Percentiles rank a stretch among this genome's conserved stretches.
These are phyloP conservation scores for Nyctanthes arbortristis DNA, from an alignment of 257 asterid genomes.

Conservation along the genomic window DNA sequence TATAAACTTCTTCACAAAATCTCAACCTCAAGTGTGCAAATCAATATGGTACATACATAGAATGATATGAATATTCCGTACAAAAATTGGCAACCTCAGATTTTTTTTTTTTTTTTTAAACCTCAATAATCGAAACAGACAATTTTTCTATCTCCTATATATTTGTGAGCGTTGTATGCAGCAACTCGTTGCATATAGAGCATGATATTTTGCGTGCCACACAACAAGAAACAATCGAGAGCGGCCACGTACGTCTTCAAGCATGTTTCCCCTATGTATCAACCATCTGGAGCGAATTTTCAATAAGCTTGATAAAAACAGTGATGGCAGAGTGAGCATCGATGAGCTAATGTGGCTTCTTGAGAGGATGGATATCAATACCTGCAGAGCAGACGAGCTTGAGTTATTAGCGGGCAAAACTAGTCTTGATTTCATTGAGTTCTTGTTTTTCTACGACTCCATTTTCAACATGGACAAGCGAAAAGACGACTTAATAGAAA, in stretches of 20 bases:
- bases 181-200: no score
- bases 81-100: not conserved
- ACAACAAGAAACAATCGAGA: no score
- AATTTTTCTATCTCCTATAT: not conserved
- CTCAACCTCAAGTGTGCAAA: not conserved
- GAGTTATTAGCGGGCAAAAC: constrained; percentile 25
- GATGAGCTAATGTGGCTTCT: constrained; percentile 34
- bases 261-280: constrained; percentile 24
- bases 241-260: no score
- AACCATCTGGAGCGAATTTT: constrained; percentile 30
- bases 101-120: not conserved
- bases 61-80: not conserved
- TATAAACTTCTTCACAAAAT: not conserved
- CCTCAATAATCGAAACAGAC: not conserved
- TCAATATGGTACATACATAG: no score
- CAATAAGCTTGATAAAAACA: constrained; percentile 29
- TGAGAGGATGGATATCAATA: constrained; percentile 24
- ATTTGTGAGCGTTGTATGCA: no score
- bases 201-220: no score
- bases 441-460: constrained; percentile 28
- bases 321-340: constrained; percentile 35
- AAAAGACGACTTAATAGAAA: not conserved
- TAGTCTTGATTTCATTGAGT: constrained; percentile 33
- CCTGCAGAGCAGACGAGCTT: constrained; percentile 30
- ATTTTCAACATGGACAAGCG: constrained; percentile 4